Base-by-base conservation (phyloP, 305 asterid genomes). In the Rubia occidens region DNA sequence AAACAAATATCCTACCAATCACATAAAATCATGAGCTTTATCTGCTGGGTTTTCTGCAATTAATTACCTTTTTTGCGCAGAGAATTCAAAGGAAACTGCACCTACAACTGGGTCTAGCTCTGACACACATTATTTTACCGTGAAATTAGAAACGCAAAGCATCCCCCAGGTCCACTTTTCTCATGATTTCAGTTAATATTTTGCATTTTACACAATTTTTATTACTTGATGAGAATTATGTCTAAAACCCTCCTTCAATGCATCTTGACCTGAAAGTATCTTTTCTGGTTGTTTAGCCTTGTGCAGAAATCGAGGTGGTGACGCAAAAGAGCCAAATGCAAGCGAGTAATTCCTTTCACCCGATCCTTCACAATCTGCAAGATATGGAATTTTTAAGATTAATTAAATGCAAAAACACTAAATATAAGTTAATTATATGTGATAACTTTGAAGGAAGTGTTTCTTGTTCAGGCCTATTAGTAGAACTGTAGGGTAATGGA, bases 321-420 rank as follows among this genome's bases (percentile, higher is more conserved):
- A 71, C 65, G 73, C 71, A 18, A 58, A 63, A 65, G 56, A 69
- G 72, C 72, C 24, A 13, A 58, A 53, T 26, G 79, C 71, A 71
- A 71, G 66, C 72, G 62, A 77, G 96, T 89, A 71, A 89, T 82
- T 14, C 80, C 91, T 79, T 86, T 94, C 75, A 91, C 97, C 99
- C 99, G 89, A 61, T 82, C 89, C 75, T 82, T 94, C 63, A 89
- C 95, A 79, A 89, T 85, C 99, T 94, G 76, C 37, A 74, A 26
- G 21, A 64, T 8, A 40, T 8, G 55, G 8, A 7, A 17, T 5
- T 6, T 2, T 13, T 11, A 15, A 21, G 40, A 24, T 65, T 9
- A 24, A 40, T 17, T 10, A 71, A 37, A 37, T 13, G 24, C 15
- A 35, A 21, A 20, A 6, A 6, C 0, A 29, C 45, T 29, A 20